Evolutionary conservation across 148 eudicot genomes (phyloP), one percentile per base, ranked within the genome.

Genomic region (Cornus controversa): DNA sequence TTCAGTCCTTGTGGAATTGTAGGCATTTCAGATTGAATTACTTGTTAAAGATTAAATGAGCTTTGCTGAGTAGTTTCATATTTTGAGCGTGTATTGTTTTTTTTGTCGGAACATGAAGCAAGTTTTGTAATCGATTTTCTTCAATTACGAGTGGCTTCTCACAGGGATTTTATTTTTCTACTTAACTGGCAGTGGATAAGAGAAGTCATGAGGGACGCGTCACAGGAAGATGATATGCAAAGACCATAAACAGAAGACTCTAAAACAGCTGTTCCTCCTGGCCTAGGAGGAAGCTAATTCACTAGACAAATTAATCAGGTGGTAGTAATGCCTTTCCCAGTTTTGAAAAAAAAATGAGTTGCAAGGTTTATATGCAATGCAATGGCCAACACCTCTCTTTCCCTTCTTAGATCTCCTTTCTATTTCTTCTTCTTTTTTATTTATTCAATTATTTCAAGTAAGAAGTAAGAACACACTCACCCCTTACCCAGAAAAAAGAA

Each of bases 271-370:
- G 29, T 66, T 11, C 36, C 20, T 28, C 64, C 8, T 6, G 15
- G 67, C 15, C 5, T 40, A 40, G 45, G 67, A 28, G 69, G 69
- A 28, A 66, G 36, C 36, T 66, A 22, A 31, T 66, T 15, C 18
- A 66, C 69, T 66, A 26, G 36, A 26, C 34, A 66, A 31, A 14
- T 66, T 66, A 31, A 66, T 13, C 69, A 26, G 69, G 69, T 66
- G 31, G 69, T 66, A 66, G 6, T 31, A 28, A 14, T 66, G 31
- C 36, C 34, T 40, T 40, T 40, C 45, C 45, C 34, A 0, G 45
- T 40, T 40, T 4, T 40, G 5, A 8, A 6, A 40, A 9, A 6
- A 9, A 40, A 40, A 40, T 9, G 45, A 40, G 45, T 40, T 40
- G 45, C 9, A 40, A 40, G 45, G 45, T 40, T 36, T 36, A 36